Conservation (phyloP, 75 land plant genomes). For the Picea glauca region DNA sequence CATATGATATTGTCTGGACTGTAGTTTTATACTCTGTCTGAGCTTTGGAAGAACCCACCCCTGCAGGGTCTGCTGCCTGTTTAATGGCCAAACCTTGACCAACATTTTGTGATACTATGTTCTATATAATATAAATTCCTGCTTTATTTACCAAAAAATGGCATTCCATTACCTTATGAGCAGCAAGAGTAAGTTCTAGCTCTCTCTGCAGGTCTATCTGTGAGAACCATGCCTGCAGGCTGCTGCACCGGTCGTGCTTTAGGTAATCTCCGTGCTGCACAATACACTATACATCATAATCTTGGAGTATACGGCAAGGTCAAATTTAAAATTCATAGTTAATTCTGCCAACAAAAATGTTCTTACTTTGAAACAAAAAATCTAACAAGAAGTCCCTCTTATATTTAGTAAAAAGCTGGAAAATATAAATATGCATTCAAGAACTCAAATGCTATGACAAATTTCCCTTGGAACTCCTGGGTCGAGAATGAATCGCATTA, state of each 20-base stretch:
- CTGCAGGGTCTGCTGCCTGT: too few species aligned
- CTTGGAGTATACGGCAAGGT: neutral
- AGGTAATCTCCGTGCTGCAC: slow-evolving; percentile 73
- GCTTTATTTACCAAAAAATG: too few species aligned
- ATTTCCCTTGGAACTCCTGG: neutral
- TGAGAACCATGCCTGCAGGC: slow-evolving; percentile 77
- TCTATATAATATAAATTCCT: too few species aligned
- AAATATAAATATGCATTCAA: neutral
- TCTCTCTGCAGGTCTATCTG: slow-evolving; percentile 60
- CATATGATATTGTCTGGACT: too few species aligned
- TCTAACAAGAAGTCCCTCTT: neutral
- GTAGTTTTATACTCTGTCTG: too few species aligned
- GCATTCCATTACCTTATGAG: slow-evolving; percentile 24
- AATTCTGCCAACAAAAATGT: neutral
- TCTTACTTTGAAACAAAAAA: neutral
- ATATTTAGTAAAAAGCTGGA: neutral
- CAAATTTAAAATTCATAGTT: neutral
- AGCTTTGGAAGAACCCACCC: too few species aligned
- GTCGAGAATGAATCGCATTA: too few species aligned
- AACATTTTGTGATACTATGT: too few species aligned
- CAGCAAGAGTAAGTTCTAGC: slow-evolving; percentile 42
- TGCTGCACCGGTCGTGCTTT: slow-evolving; percentile 78
- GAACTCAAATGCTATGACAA: neutral
- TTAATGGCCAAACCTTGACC: too few species aligned
- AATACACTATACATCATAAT: neutral